Percentiles rank a stretch among this genome's conserved stretches.
Conservation (phyloP, 257 asterid species). For the Cinchona pubescens region DNA sequence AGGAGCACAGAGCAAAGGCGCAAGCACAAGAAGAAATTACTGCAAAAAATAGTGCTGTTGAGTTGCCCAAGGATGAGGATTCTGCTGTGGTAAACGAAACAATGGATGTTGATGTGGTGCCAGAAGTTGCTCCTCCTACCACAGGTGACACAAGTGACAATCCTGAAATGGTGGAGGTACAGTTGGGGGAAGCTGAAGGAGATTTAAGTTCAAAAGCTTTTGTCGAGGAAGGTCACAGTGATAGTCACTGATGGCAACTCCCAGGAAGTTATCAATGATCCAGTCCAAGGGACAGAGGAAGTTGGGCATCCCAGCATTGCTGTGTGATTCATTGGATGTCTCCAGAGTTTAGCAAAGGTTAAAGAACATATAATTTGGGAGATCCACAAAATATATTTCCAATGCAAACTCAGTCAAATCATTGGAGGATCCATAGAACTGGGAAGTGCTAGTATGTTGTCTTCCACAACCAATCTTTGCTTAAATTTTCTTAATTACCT, state of each 20-base stretch:
- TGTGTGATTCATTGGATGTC: background rate
- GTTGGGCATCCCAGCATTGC: background rate
- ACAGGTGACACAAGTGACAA: background rate
- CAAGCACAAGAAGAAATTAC: conserved; percentile 45
- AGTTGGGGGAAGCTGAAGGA: background rate
- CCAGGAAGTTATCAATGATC: background rate
- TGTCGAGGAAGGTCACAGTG: conserved; percentile 1
- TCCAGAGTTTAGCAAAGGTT: background rate
- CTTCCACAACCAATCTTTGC: background rate
- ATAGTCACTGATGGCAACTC: background rate
- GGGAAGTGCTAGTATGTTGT: background rate
- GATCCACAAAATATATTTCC: background rate
- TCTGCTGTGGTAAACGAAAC: conserved; percentile 17
- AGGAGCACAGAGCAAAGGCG: conserved; percentile 48
- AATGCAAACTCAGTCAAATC: background rate
- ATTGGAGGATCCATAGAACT: background rate
- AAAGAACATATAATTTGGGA: background rate
- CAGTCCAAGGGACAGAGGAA: background rate
- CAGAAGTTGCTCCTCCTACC: background rate
- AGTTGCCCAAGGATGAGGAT: conserved; percentile 27
- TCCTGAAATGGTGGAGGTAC: conserved; percentile 10
- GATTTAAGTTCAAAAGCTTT: background rate
- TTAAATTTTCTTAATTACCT: background rate
- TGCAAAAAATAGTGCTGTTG: conserved; percentile 29
- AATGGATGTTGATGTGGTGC: conserved; percentile 9